Evolutionary conservation across 148 eudicot species (phyloP).

Genomic region (Gaultheria prostrata): DNA sequence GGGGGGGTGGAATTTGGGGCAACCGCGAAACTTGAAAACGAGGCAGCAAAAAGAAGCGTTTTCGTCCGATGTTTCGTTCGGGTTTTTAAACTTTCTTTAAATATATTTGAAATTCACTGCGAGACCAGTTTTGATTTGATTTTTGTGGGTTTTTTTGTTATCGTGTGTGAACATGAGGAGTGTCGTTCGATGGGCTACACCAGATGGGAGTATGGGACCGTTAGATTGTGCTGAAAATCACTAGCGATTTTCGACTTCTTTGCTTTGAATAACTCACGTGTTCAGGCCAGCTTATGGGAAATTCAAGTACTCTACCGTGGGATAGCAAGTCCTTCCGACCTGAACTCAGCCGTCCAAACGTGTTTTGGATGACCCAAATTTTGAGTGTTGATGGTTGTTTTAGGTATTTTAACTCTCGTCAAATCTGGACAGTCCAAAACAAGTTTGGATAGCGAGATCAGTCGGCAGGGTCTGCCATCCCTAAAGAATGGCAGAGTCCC

Average conservation of each 20-base stretch:
- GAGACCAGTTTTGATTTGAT: background rate
- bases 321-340: too few species aligned
- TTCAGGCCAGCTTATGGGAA: too few species aligned
- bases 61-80: background rate
- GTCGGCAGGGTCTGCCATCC: too few species aligned
- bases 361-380: too few species aligned
- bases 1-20: constrained; percentile 15
- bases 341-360: too few species aligned
- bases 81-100: background rate
- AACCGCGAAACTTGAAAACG: constrained; percentile 37
- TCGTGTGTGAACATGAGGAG: background rate
- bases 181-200: background rate
- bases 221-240: background rate
- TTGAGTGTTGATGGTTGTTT: too few species aligned
- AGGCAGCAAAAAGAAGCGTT: background rate
- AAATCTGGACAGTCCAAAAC: too few species aligned
- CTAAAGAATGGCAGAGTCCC: too few species aligned
- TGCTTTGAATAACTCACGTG: too few species aligned
- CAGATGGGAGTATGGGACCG: background rate
- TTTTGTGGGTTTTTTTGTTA: background rate
- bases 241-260: background rate
- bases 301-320: too few species aligned
- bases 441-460: too few species aligned
- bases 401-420: too few species aligned
- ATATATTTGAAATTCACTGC: constrained; percentile 11